Base-by-base conservation (phyloP, 805 yeast species). In the Metschnikowia reukaufii region DNA sequence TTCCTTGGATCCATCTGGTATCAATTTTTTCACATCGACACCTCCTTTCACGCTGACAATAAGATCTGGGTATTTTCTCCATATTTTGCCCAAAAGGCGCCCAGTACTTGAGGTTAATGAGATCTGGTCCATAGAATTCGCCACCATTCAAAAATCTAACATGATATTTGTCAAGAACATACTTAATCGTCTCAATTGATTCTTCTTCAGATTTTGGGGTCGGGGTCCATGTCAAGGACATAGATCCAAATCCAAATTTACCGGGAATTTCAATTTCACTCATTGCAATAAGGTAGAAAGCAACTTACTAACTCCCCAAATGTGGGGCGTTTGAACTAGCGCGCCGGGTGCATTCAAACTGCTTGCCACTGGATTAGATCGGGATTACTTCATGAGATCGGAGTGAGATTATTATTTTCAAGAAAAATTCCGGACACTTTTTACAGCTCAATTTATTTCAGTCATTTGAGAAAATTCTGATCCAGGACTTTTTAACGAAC, bases 141-240 rank as follows among this genome's bases (percentile, higher is more conserved):
- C 94, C 94, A 21, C 81, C 82, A 59, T 88, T 88, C 64, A 86
- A 68, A 48, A 84, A 75, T 9, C 65, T 66, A 64, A 79, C 70
- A 51, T 82, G 73, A 21, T 85, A 83, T 30, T 71, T 67, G 30
- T 61, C 60, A 20, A 61, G 62, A 18, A 56, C 57, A 39, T 54
- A 53, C 47, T 79, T 73, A 61, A 89, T 69, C 2, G 79, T 66
- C 9, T 67, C 78, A 49, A 81, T 70, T 2, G 86, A 82, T 44
- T 73, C 69, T 16, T 76, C 81, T 42, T 73, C 63, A 6, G 84
- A 76, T 29, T 77, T 64, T 29, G 88, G 88, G 0, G 57, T 62
- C 0, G 83, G 78, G 33, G 76, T 73, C 88, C 87, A 81, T 1
- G 96, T 86, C 62, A 87, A 73, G 46, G 85, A 79, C 96, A 90